A percentile compares a stretch with the other conserved stretches of the same genome.
These are phyloP conservation scores for Combretum micranthum DNA, from an alignment of 345 rosid genomes.

Conservation along the genomic window DNA sequence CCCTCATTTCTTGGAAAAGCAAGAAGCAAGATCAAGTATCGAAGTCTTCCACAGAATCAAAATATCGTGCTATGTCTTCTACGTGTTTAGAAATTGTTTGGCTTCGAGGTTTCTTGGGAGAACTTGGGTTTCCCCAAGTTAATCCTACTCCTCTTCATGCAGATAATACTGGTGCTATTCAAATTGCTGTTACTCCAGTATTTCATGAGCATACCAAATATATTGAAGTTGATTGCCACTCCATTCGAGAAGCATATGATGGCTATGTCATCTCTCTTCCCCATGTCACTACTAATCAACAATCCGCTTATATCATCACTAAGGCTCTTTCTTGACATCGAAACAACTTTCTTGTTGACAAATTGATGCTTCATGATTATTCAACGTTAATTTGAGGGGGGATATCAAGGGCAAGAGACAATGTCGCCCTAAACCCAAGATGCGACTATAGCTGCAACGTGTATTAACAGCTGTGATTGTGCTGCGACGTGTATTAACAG, in stretches of 20 bases:
- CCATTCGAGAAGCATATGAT: not conserved
- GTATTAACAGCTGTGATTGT: too few relatives aligned
- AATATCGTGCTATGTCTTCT: not conserved
- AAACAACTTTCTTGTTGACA: too few relatives aligned
- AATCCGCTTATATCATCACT: too few relatives aligned
- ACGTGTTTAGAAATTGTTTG: not conserved
- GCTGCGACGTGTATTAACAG: too few relatives aligned
- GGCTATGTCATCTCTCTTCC: not conserved
- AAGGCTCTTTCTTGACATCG: too few relatives aligned
- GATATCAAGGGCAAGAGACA: too few relatives aligned
- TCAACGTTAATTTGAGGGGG: too few relatives aligned
- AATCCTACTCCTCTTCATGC: not conserved
- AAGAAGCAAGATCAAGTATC: not conserved
- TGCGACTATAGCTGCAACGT: too few relatives aligned
- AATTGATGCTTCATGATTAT: too few relatives aligned
- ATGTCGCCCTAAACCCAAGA: too few relatives aligned
- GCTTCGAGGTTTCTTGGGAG: not conserved
- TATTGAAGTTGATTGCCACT: not conserved
- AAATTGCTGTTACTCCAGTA: not conserved
- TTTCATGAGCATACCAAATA: not conserved
- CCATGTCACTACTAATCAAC: not conserved
- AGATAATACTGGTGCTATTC: not conserved
- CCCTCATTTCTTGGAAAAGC: not conserved
- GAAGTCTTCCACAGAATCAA: not conserved
- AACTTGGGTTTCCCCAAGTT: not conserved